Evolutionary conservation across 805 yeast species (phyloP), one percentile per base, ranked within the genome.

Genomic region (Candida boidinii): DNA sequence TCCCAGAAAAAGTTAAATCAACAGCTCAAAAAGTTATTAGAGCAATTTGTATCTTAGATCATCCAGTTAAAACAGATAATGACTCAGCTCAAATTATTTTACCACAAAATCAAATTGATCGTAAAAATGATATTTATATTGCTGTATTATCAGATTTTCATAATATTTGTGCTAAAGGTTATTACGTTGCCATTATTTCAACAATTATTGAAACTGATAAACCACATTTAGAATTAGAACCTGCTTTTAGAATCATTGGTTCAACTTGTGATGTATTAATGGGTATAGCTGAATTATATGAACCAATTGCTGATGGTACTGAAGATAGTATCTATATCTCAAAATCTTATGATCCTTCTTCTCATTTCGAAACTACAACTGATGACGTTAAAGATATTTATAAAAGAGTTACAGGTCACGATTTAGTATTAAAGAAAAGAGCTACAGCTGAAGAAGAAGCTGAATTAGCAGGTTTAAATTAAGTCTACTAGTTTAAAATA

Each of bases 331-430:
- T 92, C 31, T 92, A 62, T 60, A 68, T 92, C 37, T 86, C 96
- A 24, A 82, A 73, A 62, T 82, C 94, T 38, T 92, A 87, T 56
- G 98, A 92, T 56, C 81, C 97, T 1, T 71, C 94, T 8, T 86
- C 96, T 8, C 98, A 92, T 62, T 92, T 92, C 55, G 98, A 92
- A 61, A 66, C 88, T 27, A 83, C 95, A 48, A 92, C 98, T 25
- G 97, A 92, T 56, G 97, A 92, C 57, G 94, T 92, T 46, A 87
- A 86, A 61, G 96, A 90, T 57, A 71, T 92, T 34, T 92, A 92
- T 59, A 79, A 79, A 58, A 76, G 97, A 57, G 79, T 92, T 43
- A 83, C 83, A 22, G 97, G 97, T 31, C 83, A 85, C 56, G 95
- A 95, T 14, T 71, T 92, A 49, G 94, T 83, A 17, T 71, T 88